phyloP scores from a whole-genome alignment of 345 rosid species.

The Carallia brachiata region DNA sequence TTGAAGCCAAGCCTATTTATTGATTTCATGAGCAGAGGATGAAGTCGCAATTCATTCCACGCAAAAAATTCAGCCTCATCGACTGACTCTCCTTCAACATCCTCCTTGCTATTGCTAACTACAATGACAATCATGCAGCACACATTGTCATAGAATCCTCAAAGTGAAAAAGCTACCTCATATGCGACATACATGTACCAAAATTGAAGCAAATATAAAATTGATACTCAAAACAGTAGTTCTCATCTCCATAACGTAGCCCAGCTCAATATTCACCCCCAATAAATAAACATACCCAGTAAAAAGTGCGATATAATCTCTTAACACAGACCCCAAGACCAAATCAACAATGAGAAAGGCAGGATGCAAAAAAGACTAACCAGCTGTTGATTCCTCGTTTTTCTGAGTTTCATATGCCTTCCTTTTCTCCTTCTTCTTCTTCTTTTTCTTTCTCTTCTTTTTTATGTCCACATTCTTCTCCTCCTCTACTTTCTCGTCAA shows the following conservation, averaged over 20 bases:
- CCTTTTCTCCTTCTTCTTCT: constrained; percentile 44
- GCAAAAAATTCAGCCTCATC: constrained; percentile 60
- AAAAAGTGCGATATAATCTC: too few relatives aligned
- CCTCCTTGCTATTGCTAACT: constrained; percentile 36
- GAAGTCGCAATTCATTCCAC: constrained; percentile 85
- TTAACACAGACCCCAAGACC: too few relatives aligned
- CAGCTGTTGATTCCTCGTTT: constrained; percentile 36
- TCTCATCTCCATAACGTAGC: too few relatives aligned
- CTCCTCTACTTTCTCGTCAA: constrained; percentile 24
- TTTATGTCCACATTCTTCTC: constrained; percentile 22
- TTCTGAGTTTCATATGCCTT: constrained; percentile 32
- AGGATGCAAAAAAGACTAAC: constrained; percentile 35
- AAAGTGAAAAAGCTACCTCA: too few relatives aligned
- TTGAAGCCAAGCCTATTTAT: constrained; percentile 70
- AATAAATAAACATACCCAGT: too few relatives aligned
- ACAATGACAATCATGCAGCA: constrained; percentile 1
- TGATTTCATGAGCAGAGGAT: constrained; percentile 75
- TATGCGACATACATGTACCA: too few relatives aligned
- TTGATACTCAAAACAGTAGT: too few relatives aligned
- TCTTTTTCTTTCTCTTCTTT: constrained; percentile 38
- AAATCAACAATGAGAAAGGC: too few relatives aligned
- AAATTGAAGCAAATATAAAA: too few relatives aligned
- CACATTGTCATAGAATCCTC: background rate
- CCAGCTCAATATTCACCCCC: too few relatives aligned
- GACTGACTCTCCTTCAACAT: constrained; percentile 42